Evolutionary conservation across 75 land plant species (phyloP).

Genomic region (Chamaecyparis obtusa): DNA sequence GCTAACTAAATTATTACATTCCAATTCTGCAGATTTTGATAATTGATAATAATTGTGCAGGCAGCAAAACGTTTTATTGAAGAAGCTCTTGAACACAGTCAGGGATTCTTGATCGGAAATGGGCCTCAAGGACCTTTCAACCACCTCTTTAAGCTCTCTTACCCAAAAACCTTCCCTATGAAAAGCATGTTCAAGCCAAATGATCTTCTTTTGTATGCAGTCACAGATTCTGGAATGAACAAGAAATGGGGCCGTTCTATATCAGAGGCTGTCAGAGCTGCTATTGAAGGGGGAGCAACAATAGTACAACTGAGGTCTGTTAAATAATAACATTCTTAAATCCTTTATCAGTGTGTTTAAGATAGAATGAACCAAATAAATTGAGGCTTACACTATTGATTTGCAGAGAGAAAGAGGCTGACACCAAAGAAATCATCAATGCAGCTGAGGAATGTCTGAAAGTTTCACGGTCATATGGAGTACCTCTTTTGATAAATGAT

Average conservation of each 20-base stretch:
- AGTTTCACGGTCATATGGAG: constrained; percentile 53
- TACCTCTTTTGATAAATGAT: constrained; percentile 83
- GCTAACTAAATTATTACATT: not conserved
- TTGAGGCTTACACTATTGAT: not conserved
- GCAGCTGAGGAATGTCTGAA: constrained; percentile 54
- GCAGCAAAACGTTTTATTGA: constrained; percentile 73
- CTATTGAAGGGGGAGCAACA: constrained; percentile 94
- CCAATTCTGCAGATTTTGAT: constrained; percentile 1
- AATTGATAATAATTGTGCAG: constrained; percentile 32
- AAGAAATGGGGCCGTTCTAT: constrained; percentile 85
- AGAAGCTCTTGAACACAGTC: constrained; percentile 61
- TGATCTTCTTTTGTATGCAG: constrained; percentile 74
- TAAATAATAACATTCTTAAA: not conserved
- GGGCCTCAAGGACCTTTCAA: constrained; percentile 92
- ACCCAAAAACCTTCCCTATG: not conserved
- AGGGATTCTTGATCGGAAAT: constrained; percentile 56
- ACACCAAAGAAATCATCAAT: constrained; percentile 68
- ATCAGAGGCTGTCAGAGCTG: constrained; percentile 73
- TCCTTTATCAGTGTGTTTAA: not conserved
- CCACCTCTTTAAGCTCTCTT: constrained; percentile 53
- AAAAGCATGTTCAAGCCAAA: constrained; percentile 43
- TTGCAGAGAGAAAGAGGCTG: constrained; percentile 85
- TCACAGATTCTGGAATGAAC: constrained; percentile 92
- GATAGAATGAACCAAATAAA: not conserved
- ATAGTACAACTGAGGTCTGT: constrained; percentile 83